Evolutionary conservation across 257 asterid genomes (phyloP).

Genomic region (Plantago major): DNA sequence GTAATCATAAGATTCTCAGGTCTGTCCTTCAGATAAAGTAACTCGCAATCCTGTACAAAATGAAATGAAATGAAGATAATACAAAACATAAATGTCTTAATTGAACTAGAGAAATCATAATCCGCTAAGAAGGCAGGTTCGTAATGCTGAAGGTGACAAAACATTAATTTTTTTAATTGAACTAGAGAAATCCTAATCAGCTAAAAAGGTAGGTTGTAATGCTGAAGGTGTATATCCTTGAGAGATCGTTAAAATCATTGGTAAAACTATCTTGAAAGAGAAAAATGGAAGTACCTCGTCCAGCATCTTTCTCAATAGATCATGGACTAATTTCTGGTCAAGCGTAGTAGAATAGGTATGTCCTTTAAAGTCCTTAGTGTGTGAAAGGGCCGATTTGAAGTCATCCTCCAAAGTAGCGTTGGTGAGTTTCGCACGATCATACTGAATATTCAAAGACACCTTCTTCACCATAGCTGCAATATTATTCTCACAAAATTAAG

Average conservation of each 20-base stretch:
- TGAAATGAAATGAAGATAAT: conserved; percentile 6
- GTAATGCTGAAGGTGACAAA: no score
- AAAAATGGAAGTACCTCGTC: conserved; percentile 59
- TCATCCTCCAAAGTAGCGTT: conserved; percentile 34
- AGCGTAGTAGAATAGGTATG: conserved; percentile 37
- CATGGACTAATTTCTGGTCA: conserved; percentile 54
- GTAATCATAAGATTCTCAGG: conserved; percentile 84
- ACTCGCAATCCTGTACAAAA: conserved; percentile 71
- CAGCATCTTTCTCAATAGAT: conserved; percentile 62
- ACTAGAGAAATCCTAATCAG: no score
- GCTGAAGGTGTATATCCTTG: neutral
- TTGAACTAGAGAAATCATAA: conserved; percentile 2
- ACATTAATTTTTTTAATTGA: no score
- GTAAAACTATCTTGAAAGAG: conserved; percentile 12
- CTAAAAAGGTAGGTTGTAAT: no score
- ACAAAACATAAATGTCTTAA: neutral
- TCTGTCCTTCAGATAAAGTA: conserved; percentile 75
- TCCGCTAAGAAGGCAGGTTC: no score
- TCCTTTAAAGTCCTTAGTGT: conserved; percentile 43
- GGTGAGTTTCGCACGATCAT: conserved; percentile 49
- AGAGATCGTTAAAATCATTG: conserved; percentile 9
- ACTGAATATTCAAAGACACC: conserved; percentile 45
- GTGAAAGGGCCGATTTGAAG: conserved; percentile 50
- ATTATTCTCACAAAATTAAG: conserved; percentile 2
- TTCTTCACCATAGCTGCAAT: conserved; percentile 77